Evolutionary conservation across 306 rosid species (phyloP).

Genomic region (Fragaria nilgerrensis): DNA sequence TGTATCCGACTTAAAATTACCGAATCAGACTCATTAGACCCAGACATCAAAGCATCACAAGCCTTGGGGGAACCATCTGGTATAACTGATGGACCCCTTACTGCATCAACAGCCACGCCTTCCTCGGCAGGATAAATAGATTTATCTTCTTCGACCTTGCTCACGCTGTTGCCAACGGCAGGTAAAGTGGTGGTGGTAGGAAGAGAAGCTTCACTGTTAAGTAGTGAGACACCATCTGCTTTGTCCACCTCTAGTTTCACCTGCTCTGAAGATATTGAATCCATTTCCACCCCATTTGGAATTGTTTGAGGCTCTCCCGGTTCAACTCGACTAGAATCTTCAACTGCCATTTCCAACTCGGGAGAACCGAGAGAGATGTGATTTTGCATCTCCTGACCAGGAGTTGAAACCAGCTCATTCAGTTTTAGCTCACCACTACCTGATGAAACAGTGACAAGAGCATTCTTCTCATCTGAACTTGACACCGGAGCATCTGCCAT

Average conservation of each 20-base stretch:
- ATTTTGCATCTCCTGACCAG: conserved; percentile 45
- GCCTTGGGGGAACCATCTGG: conserved; percentile 72
- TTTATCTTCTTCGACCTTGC: conserved; percentile 27
- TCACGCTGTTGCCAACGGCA: conserved; percentile 28
- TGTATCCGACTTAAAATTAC: conserved; percentile 99
- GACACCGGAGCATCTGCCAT: conserved; percentile 30
- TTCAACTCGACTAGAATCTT: conserved; percentile 32
- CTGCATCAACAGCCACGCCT: conserved; percentile 48
- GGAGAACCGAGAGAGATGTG: conserved; percentile 17
- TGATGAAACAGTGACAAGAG: conserved; percentile 18
- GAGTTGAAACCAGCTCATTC: conserved; percentile 40
- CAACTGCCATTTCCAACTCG: conserved; percentile 30
- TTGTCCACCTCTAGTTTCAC: conserved; percentile 37
- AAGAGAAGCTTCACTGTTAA: conserved; percentile 23
- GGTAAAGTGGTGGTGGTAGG: conserved; percentile 17
- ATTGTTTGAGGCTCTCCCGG: conserved; percentile 40
- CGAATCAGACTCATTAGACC: conserved; percentile 95
- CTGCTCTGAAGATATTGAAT: conserved; percentile 34
- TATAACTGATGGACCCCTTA: conserved; percentile 55
- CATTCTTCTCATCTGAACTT: conserved; percentile 28
- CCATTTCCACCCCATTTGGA: conserved; percentile 32
- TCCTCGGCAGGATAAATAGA: conserved; percentile 36
- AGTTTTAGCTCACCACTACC: conserved; percentile 32
- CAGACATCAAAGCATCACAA: conserved; percentile 88
- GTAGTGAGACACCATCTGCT: conserved; percentile 29